These are phyloP conservation scores for Plasmodium chabaudi DNA, from an alignment of 169 alveolate genomes.

Conservation along the genomic window DNA sequence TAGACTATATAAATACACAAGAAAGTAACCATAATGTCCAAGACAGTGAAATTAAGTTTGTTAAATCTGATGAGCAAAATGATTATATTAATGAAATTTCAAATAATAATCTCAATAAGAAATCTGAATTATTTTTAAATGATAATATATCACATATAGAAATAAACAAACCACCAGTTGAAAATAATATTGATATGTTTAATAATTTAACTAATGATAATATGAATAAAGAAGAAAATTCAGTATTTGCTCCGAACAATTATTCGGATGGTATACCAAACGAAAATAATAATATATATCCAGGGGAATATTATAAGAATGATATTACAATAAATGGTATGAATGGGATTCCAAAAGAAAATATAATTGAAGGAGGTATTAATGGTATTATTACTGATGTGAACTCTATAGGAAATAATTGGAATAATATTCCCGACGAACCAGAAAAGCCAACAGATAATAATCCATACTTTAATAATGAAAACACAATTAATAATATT, in stretches of 20 bases:
- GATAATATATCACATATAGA: not conserved
- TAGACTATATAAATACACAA: not conserved
- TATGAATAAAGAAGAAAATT: not conserved
- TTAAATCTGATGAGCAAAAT: too few relatives aligned
- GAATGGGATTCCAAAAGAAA: not conserved
- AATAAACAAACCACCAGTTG: not conserved
- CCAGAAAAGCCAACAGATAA: not conserved
- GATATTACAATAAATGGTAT: not conserved
- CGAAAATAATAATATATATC: slow-evolving; percentile 9
- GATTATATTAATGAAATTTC: too few relatives aligned
- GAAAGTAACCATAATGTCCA: not conserved
- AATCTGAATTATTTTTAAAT: too few relatives aligned
- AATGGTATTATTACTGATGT: not conserved
- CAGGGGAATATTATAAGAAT: not conserved
- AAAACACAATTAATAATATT: not conserved
- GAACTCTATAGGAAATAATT: not conserved
- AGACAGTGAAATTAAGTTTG: too few relatives aligned
- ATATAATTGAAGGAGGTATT: not conserved
- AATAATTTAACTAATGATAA: not conserved
- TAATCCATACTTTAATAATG: not conserved
- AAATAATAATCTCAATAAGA: too few relatives aligned
- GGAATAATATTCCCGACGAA: not conserved
- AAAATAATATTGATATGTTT: slow-evolving; percentile 17
- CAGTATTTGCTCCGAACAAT: too few relatives aligned
- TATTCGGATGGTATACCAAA: not conserved